These are phyloP conservation scores for Peronospora tabacina DNA, from an alignment of 352 stramenopile genomes.

Conservation along the genomic window DNA sequence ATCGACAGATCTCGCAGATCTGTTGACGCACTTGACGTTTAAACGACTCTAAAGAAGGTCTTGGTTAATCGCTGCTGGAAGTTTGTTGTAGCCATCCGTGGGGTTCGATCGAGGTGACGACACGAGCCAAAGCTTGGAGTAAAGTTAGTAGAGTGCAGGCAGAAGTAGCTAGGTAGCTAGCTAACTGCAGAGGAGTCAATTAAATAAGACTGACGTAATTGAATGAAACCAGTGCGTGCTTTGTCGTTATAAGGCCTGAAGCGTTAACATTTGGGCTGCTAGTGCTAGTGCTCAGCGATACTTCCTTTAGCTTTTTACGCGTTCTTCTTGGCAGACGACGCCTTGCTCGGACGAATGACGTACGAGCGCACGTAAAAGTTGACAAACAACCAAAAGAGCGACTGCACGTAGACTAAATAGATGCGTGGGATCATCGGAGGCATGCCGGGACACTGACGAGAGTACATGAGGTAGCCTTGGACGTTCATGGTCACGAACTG, in stretches of 20 bases:
- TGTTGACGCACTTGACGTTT: not conserved
- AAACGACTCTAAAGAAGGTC: too few relatives aligned
- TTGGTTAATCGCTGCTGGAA: not conserved
- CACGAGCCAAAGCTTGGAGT: too few relatives aligned
- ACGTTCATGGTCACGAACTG: constrained; percentile 89
- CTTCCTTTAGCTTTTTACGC: constrained; percentile 24
- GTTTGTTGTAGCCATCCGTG: not conserved
- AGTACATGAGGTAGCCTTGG: constrained; percentile 50
- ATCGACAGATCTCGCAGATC: too few relatives aligned
- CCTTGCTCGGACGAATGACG: constrained; percentile 40
- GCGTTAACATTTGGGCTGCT: too few relatives aligned
- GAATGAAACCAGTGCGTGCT: too few relatives aligned
- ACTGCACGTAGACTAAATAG: constrained; percentile 93
- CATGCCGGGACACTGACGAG: constrained; percentile 72
- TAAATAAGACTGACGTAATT: too few relatives aligned
- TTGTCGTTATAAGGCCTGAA: too few relatives aligned
- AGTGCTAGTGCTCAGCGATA: not conserved
- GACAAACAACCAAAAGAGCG: constrained; percentile 82
- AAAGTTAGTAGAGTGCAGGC: too few relatives aligned
- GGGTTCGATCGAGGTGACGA: too few relatives aligned
- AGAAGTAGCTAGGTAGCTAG: too few relatives aligned
- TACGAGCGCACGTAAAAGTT: constrained; percentile 95
- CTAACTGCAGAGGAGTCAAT: too few relatives aligned
- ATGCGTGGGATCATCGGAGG: constrained; percentile 70
- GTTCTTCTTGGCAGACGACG: constrained; percentile 29